These are phyloP conservation scores for Nicotiana noctiflora DNA, from an alignment of 257 asterid genomes.

Conservation along the genomic window DNA sequence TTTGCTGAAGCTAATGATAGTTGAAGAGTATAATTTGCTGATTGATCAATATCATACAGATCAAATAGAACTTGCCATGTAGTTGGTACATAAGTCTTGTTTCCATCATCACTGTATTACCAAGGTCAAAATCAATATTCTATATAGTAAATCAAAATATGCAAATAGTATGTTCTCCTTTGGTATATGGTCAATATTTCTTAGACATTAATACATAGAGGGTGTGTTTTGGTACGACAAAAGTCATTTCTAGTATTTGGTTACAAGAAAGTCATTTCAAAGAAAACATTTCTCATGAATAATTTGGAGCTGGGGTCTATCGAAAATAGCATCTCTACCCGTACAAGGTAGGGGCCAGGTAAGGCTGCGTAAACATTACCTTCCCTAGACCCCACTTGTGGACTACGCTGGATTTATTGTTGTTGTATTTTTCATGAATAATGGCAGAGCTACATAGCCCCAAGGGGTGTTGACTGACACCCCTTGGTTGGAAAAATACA, in stretches of 20 bases:
- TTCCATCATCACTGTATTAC: slow-evolving; percentile 42
- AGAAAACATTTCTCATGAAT: neutral
- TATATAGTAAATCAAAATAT: neutral
- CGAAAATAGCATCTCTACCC: no score
- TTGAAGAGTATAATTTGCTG: slow-evolving; percentile 47
- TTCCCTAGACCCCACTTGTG: no score
- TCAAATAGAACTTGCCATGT: slow-evolving; percentile 71
- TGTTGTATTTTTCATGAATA: neutral
- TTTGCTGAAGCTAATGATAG: slow-evolving; percentile 69
- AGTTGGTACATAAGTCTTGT: slow-evolving; percentile 50
- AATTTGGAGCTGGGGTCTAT: no score
- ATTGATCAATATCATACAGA: slow-evolving; percentile 22
- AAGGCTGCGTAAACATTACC: no score
- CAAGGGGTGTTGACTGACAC: no score
- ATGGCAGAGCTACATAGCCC: no score
- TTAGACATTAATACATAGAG: no score
- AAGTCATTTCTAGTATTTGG: neutral
- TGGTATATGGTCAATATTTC: no score
- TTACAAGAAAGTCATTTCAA: neutral
- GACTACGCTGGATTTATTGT: no score
- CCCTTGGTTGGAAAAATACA: no score
- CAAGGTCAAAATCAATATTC: neutral
- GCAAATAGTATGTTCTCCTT: neutral
- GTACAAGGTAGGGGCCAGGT: no score
- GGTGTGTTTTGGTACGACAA: neutral